Evolutionary conservation across 108 stramenopile species (phyloP).

Genomic region (Tribonema minus): DNA sequence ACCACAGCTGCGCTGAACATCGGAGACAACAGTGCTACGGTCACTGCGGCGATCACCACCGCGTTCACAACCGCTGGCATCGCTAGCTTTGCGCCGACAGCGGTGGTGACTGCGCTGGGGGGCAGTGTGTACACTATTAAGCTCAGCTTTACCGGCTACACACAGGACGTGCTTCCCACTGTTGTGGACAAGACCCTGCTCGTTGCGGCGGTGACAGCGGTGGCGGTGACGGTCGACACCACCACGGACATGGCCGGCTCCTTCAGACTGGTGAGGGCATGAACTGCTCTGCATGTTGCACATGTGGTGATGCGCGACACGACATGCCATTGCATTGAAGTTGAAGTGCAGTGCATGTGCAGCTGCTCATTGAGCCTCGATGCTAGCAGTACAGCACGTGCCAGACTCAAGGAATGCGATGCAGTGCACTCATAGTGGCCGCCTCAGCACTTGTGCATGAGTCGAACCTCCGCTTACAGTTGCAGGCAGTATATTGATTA

Average conservation of each 20-base stretch:
- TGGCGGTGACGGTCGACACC: background rate
- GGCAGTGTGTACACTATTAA: conserved; percentile 1
- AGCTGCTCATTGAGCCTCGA: no score
- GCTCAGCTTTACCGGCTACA: conserved; percentile 30
- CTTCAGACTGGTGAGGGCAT: conserved; percentile 58
- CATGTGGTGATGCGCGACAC: no score
- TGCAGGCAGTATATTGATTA: no score
- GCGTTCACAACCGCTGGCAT: no score
- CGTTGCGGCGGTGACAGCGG: conserved; percentile 3
- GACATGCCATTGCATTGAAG: no score
- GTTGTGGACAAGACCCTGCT: conserved; percentile 34
- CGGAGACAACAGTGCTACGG: background rate
- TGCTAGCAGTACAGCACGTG: background rate
- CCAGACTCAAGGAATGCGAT: background rate
- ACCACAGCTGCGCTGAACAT: no score
- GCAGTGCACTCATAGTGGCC: background rate
- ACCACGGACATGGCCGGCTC: conserved; percentile 47
- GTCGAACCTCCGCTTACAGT: no score
- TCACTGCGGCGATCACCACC: background rate
- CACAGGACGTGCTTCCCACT: conserved; percentile 11
- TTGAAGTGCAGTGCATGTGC: no score
- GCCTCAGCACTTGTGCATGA: no score
- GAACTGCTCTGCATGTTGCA: no score
- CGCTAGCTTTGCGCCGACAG: conserved; percentile 9
- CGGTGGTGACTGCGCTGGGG: conserved; percentile 32